Evolutionary conservation across 2,329 filamentous ascomycete species (phyloP), one percentile per base, ranked within the genome.

Genomic region (Pyrenophora teres): DNA sequence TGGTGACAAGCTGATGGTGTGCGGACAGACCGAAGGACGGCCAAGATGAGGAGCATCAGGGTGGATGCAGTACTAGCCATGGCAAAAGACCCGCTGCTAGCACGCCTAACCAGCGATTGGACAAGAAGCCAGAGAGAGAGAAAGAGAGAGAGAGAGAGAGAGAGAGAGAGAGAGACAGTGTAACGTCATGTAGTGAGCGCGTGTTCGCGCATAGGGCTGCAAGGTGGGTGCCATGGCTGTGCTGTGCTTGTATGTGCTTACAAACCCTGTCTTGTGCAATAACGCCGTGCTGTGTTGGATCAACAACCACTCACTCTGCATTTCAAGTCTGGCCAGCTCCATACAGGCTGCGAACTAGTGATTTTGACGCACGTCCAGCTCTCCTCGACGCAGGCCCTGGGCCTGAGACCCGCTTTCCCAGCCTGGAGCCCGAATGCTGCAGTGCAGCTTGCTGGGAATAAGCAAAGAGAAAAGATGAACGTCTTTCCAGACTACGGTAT

Each of bases 271-370:
- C n/a, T 31, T 30, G 23, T 37, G 42, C 35, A 45, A 45, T 25
- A 25, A 10, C 12, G 27, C 16, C n/a, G 35, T 15, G 16, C 19
- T 25, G 33, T 32, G 19, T 21, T n/a, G 16, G 21, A 6, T 31
- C 32, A 10, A 40, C 31, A 36, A 12, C 31, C 27, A 40, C 10
- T 39, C 10, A 25, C 16, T 38, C 27, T 6, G 16, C 31, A 40
- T 36, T 40, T 27, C 19, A 40, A 32, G 31, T 46, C 31, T 45
- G 23, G 31, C 40, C 18, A 38, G 38, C 49, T 41, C 32, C 31
- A 42, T 55, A 45, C 52, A 27, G 18, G 30, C 45, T 52, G 48
- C 48, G 45, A 47, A 48, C 55, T 57, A 57, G 47, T 46, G 35
- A 49, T 49, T 51, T 40, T 39, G 37, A 30, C 43, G 35, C 43